Percentiles rank a stretch among this genome's conserved stretches.
Evolutionary conservation across 805 yeast genomes (phyloP).

Genomic region (Tetrapisispora nanseiensis): DNA sequence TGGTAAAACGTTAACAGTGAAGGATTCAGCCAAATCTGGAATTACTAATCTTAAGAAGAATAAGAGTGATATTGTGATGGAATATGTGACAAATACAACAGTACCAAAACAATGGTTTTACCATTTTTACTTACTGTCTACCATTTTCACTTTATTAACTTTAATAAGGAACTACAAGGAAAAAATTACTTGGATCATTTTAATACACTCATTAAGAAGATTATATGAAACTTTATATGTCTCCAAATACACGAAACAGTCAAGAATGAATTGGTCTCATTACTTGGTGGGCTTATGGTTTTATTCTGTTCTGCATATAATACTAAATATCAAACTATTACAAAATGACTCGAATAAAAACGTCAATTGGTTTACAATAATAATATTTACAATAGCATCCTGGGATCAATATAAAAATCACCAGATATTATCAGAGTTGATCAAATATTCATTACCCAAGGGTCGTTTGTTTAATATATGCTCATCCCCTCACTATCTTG

Average conservation of each 20-base stretch:
- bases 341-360: slow-evolving; percentile 9
- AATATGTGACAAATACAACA: slow-evolving; percentile 24
- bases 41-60: slow-evolving; percentile 4
- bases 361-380: slow-evolving; percentile 12
- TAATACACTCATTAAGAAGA: slow-evolving; percentile 49
- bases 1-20: slow-evolving; percentile 33
- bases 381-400: slow-evolving; percentile 19
- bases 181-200: slow-evolving; percentile 20
- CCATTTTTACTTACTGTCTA: slow-evolving; percentile 50
- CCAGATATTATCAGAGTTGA: slow-evolving; percentile 36
- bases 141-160: slow-evolving; percentile 23
- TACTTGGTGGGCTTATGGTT: slow-evolving; percentile 56
- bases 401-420: slow-evolving; percentile 36
- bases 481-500: slow-evolving; percentile 60
- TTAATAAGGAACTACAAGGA: slow-evolving; percentile 7
- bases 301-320: slow-evolving; percentile 41
- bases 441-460: slow-evolving; percentile 49
- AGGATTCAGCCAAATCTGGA: not conserved
- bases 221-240: slow-evolving; percentile 44
- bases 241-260: slow-evolving; percentile 35
- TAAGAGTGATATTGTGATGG: slow-evolving; percentile 1
- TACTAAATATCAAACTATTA: slow-evolving; percentile 25
- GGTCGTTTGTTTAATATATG: slow-evolving; percentile 40
- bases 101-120: slow-evolving; percentile 56
- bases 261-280: slow-evolving; percentile 58